Evolutionary conservation across 192 early-diverging fungal species (phyloP).

Genomic region (Haplosporangium gracile): DNA sequence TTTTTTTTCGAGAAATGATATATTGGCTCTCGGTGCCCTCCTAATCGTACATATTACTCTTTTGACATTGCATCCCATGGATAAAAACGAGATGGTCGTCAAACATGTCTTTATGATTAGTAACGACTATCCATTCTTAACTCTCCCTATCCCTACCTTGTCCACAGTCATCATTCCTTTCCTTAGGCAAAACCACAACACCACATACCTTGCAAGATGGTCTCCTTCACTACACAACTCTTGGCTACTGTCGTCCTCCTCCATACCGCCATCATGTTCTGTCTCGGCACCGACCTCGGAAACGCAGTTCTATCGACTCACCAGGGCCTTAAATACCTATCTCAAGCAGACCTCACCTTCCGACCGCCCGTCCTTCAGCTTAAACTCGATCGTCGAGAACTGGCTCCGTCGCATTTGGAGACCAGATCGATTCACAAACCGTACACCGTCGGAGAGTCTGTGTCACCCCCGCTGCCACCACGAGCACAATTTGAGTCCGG

Average conservation of each 20-base stretch:
- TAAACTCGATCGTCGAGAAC: constrained; percentile 20
- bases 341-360: background rate
- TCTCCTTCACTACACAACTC: background rate
- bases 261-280: background rate
- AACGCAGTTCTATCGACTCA: background rate
- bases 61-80: too few species aligned
- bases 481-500: background rate
- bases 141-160: too few species aligned
- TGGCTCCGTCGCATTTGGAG: background rate
- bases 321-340: background rate
- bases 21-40: too few species aligned
- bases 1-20: too few species aligned
- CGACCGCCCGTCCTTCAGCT: background rate
- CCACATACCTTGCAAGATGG: background rate
- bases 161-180: too few species aligned
- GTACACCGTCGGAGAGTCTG: constrained; percentile 1
- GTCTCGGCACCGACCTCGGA: background rate
- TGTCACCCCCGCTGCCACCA: background rate
- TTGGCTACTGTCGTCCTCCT: background rate
- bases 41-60: too few species aligned
- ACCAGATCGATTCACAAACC: constrained; percentile 1
- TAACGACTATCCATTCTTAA: too few species aligned
- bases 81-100: too few species aligned
- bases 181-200: background rate
- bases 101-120: too few species aligned